Conservation (phyloP, 768 basidiomycete genomes). For the Russula lepida region DNA sequence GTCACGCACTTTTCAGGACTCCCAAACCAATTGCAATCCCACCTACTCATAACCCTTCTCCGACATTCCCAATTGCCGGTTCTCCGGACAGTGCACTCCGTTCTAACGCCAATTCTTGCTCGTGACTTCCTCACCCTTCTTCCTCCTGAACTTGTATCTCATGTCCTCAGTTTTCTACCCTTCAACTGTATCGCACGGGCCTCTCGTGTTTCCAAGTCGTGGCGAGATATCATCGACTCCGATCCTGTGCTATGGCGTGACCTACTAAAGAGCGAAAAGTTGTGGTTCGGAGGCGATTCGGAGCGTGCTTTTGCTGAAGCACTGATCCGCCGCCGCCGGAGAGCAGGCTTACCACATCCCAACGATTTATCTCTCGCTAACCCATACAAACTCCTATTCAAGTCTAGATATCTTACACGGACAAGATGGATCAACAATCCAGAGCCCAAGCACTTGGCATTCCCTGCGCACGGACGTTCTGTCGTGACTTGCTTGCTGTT, state of each 20-base stretch:
- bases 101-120: conserved; percentile 83
- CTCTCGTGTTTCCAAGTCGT: conserved; percentile 80
- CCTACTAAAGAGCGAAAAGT: conserved; percentile 69
- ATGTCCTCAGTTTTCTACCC: conserved; percentile 78
- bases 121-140: conserved; percentile 91
- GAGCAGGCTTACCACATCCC: conserved; percentile 32
- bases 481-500: conserved; percentile 96
- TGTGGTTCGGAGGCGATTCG: conserved; percentile 84
- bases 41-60: conserved; percentile 85
- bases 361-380: conserved; percentile 63
- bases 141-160: conserved; percentile 87
- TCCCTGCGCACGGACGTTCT: conserved; percentile 79
- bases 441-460: conserved; percentile 67
- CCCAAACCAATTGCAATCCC: conserved; percentile 80
- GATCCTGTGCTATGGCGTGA: conserved; percentile 88
- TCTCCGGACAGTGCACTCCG: conserved; percentile 78
- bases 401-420: conserved; percentile 74
- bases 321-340: conserved; percentile 53
- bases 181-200: conserved; percentile 78
- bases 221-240: conserved; percentile 87
- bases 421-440: conserved; percentile 72
- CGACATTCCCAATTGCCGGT: conserved; percentile 89
- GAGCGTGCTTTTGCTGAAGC: conserved; percentile 74
- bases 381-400: conserved; percentile 89
- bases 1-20: conserved; percentile 73